Evolutionary conservation across 2,329 filamentous ascomycete species (phyloP).

Genomic region (Calonectria leucothoes): DNA sequence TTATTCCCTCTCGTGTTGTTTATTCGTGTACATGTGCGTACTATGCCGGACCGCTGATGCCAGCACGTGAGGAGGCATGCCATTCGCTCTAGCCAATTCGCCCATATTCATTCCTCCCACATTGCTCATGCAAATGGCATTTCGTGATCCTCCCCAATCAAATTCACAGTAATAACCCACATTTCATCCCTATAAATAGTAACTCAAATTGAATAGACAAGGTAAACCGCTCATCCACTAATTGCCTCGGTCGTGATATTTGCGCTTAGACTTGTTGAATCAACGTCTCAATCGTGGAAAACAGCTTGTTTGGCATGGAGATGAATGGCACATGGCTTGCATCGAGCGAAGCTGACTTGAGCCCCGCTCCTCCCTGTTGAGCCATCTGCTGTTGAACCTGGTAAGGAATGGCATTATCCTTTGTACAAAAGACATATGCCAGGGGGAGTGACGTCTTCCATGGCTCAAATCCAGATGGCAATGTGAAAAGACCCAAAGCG

Average conservation of each 20-base stretch:
- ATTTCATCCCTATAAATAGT: no score
- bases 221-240: not conserved
- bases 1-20: no score
- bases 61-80: no score
- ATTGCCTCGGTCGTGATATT: not conserved
- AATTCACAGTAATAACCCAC: no score
- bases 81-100: no score
- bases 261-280: not conserved
- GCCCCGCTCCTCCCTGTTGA: not conserved
- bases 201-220: not conserved
- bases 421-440: not conserved
- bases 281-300: not conserved
- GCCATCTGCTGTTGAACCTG: conserved; percentile 1
- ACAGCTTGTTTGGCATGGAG: not conserved
- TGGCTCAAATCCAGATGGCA: conserved; percentile 3
- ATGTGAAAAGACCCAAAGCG: not conserved
- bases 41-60: no score
- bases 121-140: no score
- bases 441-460: not conserved
- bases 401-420: not conserved
- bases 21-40: no score
- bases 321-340: conserved; percentile 3
- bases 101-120: no score
- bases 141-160: no score
- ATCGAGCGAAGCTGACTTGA: not conserved